Evolutionary conservation across 1,284 basidiomycete species (phyloP), one percentile per base, ranked within the genome.

Genomic region (Moesziomyces globuligerus): DNA sequence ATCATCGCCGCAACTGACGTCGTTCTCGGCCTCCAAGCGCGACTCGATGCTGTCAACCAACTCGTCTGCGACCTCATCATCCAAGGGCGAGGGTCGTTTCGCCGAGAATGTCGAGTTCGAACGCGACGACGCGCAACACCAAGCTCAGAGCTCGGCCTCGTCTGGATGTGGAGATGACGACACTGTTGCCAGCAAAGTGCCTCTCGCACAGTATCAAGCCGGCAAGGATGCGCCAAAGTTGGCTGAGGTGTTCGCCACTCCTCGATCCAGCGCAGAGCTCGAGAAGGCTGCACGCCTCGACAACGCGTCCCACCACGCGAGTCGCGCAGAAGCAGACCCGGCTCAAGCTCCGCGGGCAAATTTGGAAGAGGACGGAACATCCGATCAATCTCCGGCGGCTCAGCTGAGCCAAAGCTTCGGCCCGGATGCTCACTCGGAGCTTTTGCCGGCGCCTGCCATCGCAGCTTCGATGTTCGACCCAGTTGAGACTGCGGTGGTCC

Each of bases 91-190:
- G 1, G 45, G 57, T 11, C 42, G 45, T 18, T 67, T 52, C n/a
- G 36, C 52, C 25, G 65, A 62, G n/a, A 54, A 62, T 39, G 52
- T 60, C 48, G 64, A 62, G 15, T 68, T 62, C 26, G 65, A 68
- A 18, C 53, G 49, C 39, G 62, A 66, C 41, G 56, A 66, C 17
- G 48, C 43, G 4, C 36, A 50, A 15, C 40, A 50, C 1, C 55
- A 55, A 21, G 56, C 56, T 11, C 62, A 66, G 6, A 66, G 62
- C 51, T 66, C 62, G 3, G 62, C 56, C 15, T 66, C 62, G 4
- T 66, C 62, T 5, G 49, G 62, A 1, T 59, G 37, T 20, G 62
- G 55, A 15, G 57, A 67, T 20, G 64, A 67, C 7, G 48, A 51
- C 1, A 46, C 20, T 20, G 36, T 36, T 8, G 21, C 43, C 3